phyloP scores from a whole-genome alignment of 2,329 filamentous ascomycete species.

The Aspergillus persii region DNA sequence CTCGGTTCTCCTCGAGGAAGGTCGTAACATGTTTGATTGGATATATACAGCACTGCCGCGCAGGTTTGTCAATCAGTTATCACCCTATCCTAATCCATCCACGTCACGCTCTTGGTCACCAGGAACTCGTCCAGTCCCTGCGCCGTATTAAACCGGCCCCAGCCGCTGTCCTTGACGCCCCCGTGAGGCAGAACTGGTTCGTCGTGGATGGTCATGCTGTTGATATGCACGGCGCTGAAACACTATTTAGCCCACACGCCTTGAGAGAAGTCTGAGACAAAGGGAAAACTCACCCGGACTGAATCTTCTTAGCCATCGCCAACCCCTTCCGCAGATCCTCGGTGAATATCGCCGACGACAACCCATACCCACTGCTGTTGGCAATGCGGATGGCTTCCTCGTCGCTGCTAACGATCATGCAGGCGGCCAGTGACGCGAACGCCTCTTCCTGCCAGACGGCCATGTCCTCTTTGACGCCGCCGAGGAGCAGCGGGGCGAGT shows the following conservation, averaged over 20 bases:
- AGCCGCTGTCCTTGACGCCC: constrained; percentile 60
- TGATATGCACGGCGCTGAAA: constrained; percentile 57
- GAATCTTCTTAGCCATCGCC: constrained; percentile 58
- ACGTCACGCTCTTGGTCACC: constrained; percentile 63
- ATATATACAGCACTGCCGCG: constrained; percentile 1
- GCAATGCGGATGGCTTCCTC: constrained; percentile 70
- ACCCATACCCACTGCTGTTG: constrained; percentile 76
- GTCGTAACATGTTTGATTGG: too few species aligned
- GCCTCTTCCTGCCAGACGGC: constrained; percentile 70
- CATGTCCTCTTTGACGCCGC: constrained; percentile 66
- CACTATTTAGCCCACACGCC: not conserved
- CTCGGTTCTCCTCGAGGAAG: too few species aligned
- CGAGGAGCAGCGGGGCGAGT: constrained; percentile 65
- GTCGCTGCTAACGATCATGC: constrained; percentile 59
- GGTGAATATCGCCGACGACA: constrained; percentile 70
- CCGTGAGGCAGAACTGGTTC: constrained; percentile 62
- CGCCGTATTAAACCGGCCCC: constrained; percentile 56
- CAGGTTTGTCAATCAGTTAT: not conserved
- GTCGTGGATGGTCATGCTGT: constrained; percentile 63
- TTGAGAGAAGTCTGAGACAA: constrained; percentile 15
- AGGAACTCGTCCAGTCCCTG: constrained; percentile 60
- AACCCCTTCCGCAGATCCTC: constrained; percentile 60
- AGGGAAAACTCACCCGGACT: constrained; percentile 53
- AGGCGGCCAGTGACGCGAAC: constrained; percentile 69
- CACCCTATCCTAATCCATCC: constrained; percentile 37